Percentiles rank a stretch among this genome's conserved stretches.
Evolutionary conservation across 2,329 filamentous ascomycete genomes (phyloP).

Genomic region (Sphaerulina populicola): DNA sequence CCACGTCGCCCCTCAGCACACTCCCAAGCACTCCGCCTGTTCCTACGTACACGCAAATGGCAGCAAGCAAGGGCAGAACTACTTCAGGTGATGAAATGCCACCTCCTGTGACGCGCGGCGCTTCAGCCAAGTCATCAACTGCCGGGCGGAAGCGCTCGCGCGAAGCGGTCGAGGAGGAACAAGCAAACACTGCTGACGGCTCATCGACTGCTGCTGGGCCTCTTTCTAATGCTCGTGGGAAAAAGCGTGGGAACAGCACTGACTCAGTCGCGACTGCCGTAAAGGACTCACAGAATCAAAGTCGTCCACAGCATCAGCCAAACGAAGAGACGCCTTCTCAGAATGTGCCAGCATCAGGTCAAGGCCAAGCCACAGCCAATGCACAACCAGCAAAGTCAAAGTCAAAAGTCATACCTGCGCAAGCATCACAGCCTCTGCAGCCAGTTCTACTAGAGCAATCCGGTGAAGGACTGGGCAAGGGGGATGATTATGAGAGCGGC

Average conservation of each 20-base stretch:
- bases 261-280: slow-evolving; percentile 3
- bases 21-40: neutral
- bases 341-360: slow-evolving; percentile 7
- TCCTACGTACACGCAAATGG: neutral
- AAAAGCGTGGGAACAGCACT: slow-evolving; percentile 1
- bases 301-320: neutral
- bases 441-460: neutral
- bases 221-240: neutral
- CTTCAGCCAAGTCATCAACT: neutral
- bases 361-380: neutral
- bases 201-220: neutral
- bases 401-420: neutral
- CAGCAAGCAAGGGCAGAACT: neutral
- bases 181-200: slow-evolving; percentile 1
- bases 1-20: slow-evolving; percentile 2
- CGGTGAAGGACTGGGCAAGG: neutral
- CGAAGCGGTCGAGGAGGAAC: slow-evolving; percentile 5
- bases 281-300: slow-evolving; percentile 7
- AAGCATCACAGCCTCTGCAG: neutral
- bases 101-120: slow-evolving; percentile 1
- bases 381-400: slow-evolving; percentile 11
- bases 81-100: slow-evolving; percentile 2
- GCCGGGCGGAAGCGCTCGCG: slow-evolving; percentile 14
- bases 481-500: neutral
- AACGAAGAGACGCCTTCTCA: neutral